phyloP scores from a whole-genome alignment of 495 filamentous ascomycete genomes.

The Xylaria palmicola region DNA sequence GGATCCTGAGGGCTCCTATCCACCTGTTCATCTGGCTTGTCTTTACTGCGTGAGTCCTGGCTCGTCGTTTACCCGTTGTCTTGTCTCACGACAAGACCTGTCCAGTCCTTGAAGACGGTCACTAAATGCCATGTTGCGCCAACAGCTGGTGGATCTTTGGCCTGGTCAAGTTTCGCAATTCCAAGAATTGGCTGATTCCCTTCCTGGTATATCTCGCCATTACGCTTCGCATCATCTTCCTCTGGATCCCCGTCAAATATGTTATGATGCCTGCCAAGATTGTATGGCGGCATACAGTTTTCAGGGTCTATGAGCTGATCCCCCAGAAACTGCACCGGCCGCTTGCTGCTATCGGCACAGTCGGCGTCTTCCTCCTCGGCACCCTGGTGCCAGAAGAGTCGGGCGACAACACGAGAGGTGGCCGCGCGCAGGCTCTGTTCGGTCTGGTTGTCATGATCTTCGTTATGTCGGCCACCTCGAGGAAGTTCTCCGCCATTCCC shows the following conservation, averaged over 20 bases:
- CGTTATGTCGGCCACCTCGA: constrained; percentile 66
- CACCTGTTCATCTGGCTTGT: constrained; percentile 30
- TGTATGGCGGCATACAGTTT: constrained; percentile 64
- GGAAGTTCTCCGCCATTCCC: constrained; percentile 65
- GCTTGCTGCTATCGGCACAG: constrained; percentile 54
- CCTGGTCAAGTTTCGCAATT: constrained; percentile 67
- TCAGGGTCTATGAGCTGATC: constrained; percentile 50
- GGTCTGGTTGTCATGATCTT: constrained; percentile 72
- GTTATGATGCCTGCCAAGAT: constrained; percentile 62
- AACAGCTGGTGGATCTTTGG: constrained; percentile 86
- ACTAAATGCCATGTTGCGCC: not conserved
- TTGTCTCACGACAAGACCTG: constrained; percentile 11
- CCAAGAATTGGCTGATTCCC: constrained; percentile 80
- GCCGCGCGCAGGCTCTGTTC: constrained; percentile 77
- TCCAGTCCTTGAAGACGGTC: constrained; percentile 12
- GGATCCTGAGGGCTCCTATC: constrained; percentile 18
- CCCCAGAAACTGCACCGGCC: constrained; percentile 64
- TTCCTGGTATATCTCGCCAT: constrained; percentile 80
- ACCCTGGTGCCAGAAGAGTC: constrained; percentile 68
- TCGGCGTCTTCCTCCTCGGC: constrained; percentile 73
- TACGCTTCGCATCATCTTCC: constrained; percentile 68
- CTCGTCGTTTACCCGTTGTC: constrained; percentile 2
- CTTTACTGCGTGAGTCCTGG: constrained; percentile 33
- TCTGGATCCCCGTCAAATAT: constrained; percentile 67
- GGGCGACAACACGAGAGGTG: constrained; percentile 71